Evolutionary conservation across 805 yeast genomes (phyloP).

Genomic region (Hanseniaspora opuntiae): DNA sequence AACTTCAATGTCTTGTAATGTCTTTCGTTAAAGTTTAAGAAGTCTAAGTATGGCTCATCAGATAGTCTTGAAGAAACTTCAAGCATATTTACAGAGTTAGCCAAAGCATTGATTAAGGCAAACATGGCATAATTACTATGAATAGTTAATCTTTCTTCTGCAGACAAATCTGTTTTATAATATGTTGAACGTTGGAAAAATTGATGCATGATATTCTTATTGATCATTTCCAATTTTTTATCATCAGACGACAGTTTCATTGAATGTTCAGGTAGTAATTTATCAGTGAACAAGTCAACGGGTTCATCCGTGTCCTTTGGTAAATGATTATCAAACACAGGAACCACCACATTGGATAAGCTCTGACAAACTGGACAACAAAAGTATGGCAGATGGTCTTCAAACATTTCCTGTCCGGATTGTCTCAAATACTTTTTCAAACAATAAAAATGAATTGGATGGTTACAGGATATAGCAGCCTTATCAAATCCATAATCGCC

Average conservation of each 20-base stretch:
- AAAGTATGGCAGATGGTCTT: constrained; percentile 26
- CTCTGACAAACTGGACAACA: constrained; percentile 93
- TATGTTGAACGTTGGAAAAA: neutral
- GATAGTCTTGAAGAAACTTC: constrained; percentile 49
- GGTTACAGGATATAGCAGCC: constrained; percentile 76
- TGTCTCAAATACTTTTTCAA: constrained; percentile 43
- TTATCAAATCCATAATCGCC: constrained; percentile 15
- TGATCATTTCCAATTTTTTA: neutral
- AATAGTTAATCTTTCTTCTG: neutral
- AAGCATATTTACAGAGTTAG: constrained; percentile 41
- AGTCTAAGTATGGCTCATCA: constrained; percentile 23
- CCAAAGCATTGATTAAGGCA: constrained; percentile 19
- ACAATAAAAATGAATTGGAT: constrained; percentile 78
- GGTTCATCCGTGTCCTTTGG: neutral
- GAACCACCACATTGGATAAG: constrained; percentile 28
- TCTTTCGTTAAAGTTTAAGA: constrained; percentile 28
- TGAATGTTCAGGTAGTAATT: neutral
- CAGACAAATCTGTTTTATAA: neutral
- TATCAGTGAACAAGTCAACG: neutral
- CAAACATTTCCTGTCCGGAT: neutral
- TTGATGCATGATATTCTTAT: neutral
- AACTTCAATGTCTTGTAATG: constrained; percentile 28
- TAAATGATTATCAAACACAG: constrained; percentile 15
- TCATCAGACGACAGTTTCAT: neutral
- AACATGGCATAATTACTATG: neutral